phyloP scores from a whole-genome alignment of 176 grass and related monocot genomes.

The Paspalum vaginatum region DNA sequence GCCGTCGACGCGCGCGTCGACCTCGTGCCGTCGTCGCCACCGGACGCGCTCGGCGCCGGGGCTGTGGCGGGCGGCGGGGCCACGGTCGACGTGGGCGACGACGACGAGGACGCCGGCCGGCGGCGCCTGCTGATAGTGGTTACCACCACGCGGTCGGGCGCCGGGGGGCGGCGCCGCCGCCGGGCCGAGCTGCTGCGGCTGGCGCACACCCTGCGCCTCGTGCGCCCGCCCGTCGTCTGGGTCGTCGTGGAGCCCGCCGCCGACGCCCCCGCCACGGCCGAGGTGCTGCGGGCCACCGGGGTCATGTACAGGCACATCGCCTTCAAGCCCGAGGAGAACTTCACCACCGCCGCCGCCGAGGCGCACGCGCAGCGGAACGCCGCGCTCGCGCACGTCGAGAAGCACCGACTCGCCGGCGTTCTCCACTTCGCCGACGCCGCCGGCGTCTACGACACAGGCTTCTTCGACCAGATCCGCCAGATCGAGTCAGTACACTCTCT shows the following conservation, averaged over 20 bases:
- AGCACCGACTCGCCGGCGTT: slow-evolving; percentile 76
- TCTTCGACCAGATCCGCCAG: slow-evolving; percentile 89
- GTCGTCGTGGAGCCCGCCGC: slow-evolving; percentile 74
- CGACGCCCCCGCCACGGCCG: slow-evolving; percentile 58
- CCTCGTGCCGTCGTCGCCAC: background rate
- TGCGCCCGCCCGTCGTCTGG: slow-evolving; percentile 81
- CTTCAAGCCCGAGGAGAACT: slow-evolving; percentile 81
- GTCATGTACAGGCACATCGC: slow-evolving; percentile 94
- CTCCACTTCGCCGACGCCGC: slow-evolving; percentile 76
- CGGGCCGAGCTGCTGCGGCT: slow-evolving; percentile 60
- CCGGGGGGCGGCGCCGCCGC: slow-evolving; percentile 48
- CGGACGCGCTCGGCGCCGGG: background rate
- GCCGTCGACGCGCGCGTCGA: slow-evolving; percentile 32
- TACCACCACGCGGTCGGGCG: slow-evolving; percentile 68
- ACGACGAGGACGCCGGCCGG: slow-evolving; percentile 19
- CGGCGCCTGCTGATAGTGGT: slow-evolving; percentile 69
- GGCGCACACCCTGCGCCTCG: slow-evolving; percentile 72
- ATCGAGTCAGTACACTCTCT: slow-evolving; percentile 64
- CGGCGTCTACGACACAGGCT: slow-evolving; percentile 65
- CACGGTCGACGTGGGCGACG: slow-evolving; percentile 54
- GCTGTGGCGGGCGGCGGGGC: background rate
- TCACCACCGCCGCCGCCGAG: slow-evolving; percentile 66
- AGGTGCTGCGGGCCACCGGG: slow-evolving; percentile 75
- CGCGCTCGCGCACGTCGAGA: slow-evolving; percentile 87
- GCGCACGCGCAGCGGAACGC: slow-evolving; percentile 89